Percentiles rank a stretch among this genome's conserved stretches.
phyloP scores from a whole-genome alignment of 1,284 basidiomycete genomes.

The Lentinus polychrous region DNA sequence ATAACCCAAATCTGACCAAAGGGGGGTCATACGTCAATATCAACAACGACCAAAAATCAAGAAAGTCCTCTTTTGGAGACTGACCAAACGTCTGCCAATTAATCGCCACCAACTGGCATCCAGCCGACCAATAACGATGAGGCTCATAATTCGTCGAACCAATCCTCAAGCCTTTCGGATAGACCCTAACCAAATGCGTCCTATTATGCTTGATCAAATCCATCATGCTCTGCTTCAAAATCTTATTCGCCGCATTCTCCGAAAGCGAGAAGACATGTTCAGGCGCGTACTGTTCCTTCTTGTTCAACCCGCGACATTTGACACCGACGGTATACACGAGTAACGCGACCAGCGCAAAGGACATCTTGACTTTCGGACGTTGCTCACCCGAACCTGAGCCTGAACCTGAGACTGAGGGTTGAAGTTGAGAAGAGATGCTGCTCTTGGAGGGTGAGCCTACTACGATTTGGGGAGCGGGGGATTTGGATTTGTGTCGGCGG shows the following conservation, averaged over 20 bases:
- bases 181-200: constrained; percentile 81
- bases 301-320: constrained; percentile 89
- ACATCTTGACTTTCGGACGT: constrained; percentile 58
- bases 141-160: constrained; percentile 89
- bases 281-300: constrained; percentile 80
- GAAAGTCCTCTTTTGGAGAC: constrained; percentile 16
- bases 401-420: constrained; percentile 9
- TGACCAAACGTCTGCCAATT: constrained; percentile 97
- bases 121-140: constrained; percentile 84
- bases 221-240: constrained; percentile 49
- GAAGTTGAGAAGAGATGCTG: constrained; percentile 1
- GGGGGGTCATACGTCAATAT: neutral
- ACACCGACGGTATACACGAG: constrained; percentile 96
- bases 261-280: constrained; percentile 94
- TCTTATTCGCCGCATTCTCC: constrained; percentile 74
- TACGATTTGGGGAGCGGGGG: constrained; percentile 6
- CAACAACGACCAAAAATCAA: neutral
- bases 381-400: too few species aligned
- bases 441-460: constrained; percentile 4
- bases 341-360: constrained; percentile 64
- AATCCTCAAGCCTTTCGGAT: constrained; percentile 82
- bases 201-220: constrained; percentile 90
- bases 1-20: constrained; percentile 66
- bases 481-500: constrained; percentile 14
- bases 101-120: constrained; percentile 91